Base-by-base conservation (phyloP, 2,329 filamentous ascomycete species). In the Epichloe glyceriae region DNA sequence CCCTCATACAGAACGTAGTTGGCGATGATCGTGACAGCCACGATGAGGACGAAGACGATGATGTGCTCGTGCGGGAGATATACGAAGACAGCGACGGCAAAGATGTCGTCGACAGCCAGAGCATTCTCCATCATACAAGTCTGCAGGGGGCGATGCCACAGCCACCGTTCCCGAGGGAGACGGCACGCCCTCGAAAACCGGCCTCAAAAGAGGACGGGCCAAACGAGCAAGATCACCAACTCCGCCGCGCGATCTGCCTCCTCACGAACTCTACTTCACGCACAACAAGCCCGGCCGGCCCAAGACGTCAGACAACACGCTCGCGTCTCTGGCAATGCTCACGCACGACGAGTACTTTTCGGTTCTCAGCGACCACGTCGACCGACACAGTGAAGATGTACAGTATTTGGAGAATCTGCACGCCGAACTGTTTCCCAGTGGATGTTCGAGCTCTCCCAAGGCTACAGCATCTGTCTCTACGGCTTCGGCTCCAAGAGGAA, bases 281-380 rank as follows among this genome's bases (percentile, higher is more conserved):
- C 88, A 97, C 62, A 96, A 95, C 63, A 83, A 88, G 46, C 82
- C 87, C 0, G 89, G 88, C 2, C 78, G 82, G 4, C 74, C 80
- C 43, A 90, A 90, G 67, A 95, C 91, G 0, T 96, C 90, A 1
- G 85, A 87, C 62, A 93, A 93, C 57, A 95, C 82, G 0, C 73
- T 97, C 5, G 76, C 84, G 0, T 82, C 84, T 4, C 72, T 94
- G 35, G 73, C 80, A 4, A 73, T 95, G 11, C 80, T 97, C 51
- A 89, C 86, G 1, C 90, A 96, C 61, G 90, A 97, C 52, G 88
- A 96, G 63, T 98, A 93, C 67, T 95, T 95, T 59, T 74, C 79
- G 43, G 56, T 70, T 42, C 72, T 87, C 33, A 75, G 79, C 37
- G 71, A 76, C 37, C 80, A 82, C 56, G 63, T 74, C 52, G 85